Conservation (phyloP, 805 yeast species). For the Cyberlindnera sargentensis region DNA sequence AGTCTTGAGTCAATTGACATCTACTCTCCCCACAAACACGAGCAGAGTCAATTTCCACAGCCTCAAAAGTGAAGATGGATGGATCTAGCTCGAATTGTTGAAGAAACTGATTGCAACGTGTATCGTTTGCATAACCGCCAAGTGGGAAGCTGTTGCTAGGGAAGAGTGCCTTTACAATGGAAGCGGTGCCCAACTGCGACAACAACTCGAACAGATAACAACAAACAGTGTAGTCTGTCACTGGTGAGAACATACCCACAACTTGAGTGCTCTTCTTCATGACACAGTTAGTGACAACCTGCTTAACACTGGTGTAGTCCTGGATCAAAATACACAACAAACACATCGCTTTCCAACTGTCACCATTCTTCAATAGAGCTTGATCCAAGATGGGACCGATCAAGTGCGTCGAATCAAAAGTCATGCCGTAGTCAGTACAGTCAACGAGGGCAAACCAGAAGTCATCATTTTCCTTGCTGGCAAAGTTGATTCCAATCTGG, state of each 20-base stretch:
- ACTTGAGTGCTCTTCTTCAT: not conserved
- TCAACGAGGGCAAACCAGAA: constrained; percentile 20
- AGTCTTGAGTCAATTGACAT: constrained; percentile 10
- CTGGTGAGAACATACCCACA: constrained; percentile 2
- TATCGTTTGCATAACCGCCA: constrained; percentile 16
- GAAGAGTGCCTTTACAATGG: not conserved
- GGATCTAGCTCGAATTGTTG: not conserved
- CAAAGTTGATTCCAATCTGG: constrained; percentile 19
- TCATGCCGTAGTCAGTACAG: constrained; percentile 17
- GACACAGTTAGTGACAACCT: not conserved
- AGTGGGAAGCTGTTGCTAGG: constrained; percentile 1
- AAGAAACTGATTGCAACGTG: constrained; percentile 11
- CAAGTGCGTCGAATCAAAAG: constrained; percentile 12
- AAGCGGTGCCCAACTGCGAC: constrained; percentile 13
- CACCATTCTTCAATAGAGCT: constrained; percentile 3
- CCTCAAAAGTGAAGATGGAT: constrained; percentile 6
- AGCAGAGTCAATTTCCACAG: constrained; percentile 4
- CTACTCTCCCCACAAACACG: constrained; percentile 5
- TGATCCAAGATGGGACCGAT: constrained; percentile 8
- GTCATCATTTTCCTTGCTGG: constrained; percentile 9
- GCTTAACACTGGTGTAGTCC: constrained; percentile 13
- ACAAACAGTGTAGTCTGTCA: constrained; percentile 11
- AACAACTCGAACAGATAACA: constrained; percentile 19
- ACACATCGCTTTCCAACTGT: constrained; percentile 24
- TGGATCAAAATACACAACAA: constrained; percentile 20